These are phyloP conservation scores for Phaeodactylum tricornutum DNA, from an alignment of 108 stramenopile genomes.

Conservation along the genomic window DNA sequence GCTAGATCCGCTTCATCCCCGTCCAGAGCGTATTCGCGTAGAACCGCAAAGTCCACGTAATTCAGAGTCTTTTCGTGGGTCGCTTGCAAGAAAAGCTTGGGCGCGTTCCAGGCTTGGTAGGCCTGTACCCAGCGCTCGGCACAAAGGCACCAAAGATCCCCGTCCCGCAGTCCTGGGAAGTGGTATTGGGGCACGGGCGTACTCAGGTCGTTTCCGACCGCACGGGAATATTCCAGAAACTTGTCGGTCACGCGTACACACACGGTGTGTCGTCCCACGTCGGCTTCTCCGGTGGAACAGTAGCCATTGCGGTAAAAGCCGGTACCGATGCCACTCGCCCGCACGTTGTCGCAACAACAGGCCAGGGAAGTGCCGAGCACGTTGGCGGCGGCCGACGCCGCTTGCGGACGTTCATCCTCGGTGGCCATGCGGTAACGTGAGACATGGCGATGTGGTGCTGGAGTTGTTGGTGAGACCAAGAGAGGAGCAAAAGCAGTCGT, in stretches of 20 bases:
- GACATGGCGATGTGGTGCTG: too few relatives aligned
- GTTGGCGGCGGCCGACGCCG: too few relatives aligned
- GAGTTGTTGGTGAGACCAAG: too few relatives aligned
- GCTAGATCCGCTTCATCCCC: slow-evolving; percentile 36
- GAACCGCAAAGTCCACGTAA: slow-evolving; percentile 39
- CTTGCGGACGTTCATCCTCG: too few relatives aligned
- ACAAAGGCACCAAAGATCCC: slow-evolving; percentile 84
- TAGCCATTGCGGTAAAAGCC: slow-evolving; percentile 81
- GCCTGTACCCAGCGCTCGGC: slow-evolving; percentile 81
- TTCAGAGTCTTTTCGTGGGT: slow-evolving; percentile 80
- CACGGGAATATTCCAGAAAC: slow-evolving; percentile 55
- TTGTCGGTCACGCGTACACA: slow-evolving; percentile 67
- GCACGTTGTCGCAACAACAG: slow-evolving; percentile 58
- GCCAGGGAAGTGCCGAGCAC: slow-evolving; percentile 55
- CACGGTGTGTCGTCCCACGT: slow-evolving; percentile 74
- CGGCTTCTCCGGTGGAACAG: slow-evolving; percentile 66
- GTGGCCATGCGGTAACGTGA: too few relatives aligned
- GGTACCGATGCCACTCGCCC: slow-evolving; percentile 58
- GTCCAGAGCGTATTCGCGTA: slow-evolving; percentile 54
- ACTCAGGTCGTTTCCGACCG: slow-evolving; percentile 72
- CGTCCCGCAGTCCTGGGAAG: slow-evolving; percentile 74
- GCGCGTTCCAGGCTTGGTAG: slow-evolving; percentile 52
- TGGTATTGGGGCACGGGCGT: slow-evolving; percentile 61
- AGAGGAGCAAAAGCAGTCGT: too few relatives aligned
- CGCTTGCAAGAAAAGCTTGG: slow-evolving; percentile 45